phyloP scores from a whole-genome alignment of 1,284 basidiomycete species.

The Ustilago vetiveriae region DNA sequence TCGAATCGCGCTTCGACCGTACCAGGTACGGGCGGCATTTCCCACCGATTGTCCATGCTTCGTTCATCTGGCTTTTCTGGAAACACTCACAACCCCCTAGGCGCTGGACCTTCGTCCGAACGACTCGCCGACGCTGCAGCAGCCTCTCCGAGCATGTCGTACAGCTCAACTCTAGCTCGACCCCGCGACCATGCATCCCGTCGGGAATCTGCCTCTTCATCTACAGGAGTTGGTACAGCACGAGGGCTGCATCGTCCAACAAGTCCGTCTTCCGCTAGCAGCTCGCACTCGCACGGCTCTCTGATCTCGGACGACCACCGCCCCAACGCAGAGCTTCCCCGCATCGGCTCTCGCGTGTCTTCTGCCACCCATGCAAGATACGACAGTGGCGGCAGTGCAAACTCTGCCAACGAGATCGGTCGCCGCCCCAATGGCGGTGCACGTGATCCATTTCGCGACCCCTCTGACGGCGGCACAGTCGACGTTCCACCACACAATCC shows the following conservation, averaged over 20 bases:
- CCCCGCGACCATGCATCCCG: conserved; percentile 6
- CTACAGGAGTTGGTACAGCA: not conserved
- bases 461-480: conserved; percentile 12
- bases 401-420: not conserved
- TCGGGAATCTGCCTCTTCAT: conserved; percentile 14
- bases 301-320: conserved; percentile 31
- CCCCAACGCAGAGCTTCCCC: conserved; percentile 31
- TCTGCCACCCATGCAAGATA: conserved; percentile 10
- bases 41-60: conserved; percentile 31
- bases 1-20: conserved; percentile 19
- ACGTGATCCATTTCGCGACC: conserved; percentile 35
- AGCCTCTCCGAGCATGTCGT: conserved; percentile 13
- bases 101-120: conserved; percentile 43
- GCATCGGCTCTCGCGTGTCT: conserved; percentile 37
- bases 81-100: conserved; percentile 22
- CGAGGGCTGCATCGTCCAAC: conserved; percentile 19
- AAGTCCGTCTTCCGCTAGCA: conserved; percentile 31
- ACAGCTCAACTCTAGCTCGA: conserved; percentile 4
- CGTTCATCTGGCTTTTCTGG: conserved; percentile 8
- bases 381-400: conserved; percentile 8
- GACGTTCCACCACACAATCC: not conserved
- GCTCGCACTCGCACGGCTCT: conserved; percentile 25
- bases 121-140: conserved; percentile 27
- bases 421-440: conserved; percentile 2
- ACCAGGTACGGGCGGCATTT: conserved; percentile 8